These are phyloP conservation scores for Botrytis porri DNA, from an alignment of 2,329 filamentous ascomycete species.

Conservation along the genomic window DNA sequence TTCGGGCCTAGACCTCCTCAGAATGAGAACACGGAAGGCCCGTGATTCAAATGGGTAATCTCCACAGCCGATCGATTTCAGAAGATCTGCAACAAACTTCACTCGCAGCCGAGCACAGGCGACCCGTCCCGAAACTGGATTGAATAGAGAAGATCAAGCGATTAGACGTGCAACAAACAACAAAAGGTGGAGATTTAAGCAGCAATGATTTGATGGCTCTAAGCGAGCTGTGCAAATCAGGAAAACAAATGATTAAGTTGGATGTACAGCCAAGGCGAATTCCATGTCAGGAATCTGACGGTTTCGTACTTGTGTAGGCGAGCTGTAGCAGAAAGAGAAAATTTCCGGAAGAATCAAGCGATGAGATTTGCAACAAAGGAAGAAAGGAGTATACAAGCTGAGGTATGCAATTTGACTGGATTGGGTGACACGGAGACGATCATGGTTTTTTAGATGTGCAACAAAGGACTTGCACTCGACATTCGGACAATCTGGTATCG, in stretches of 20 bases:
- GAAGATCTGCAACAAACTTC: conserved; percentile 8
- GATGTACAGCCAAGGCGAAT: neutral
- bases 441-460: neutral
- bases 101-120: neutral
- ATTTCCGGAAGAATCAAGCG: neutral
- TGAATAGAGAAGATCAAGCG: conserved; percentile 12
- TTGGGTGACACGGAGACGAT: neutral
- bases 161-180: conserved; percentile 8
- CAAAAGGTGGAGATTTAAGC: neutral
- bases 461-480: neutral
- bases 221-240: neutral
- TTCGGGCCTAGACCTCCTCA: neutral
- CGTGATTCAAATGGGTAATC: conserved; percentile 8
- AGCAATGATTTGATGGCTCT: neutral
- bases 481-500: neutral
- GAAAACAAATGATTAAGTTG: neutral
- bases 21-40: conserved; percentile 1
- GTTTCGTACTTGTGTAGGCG: neutral
- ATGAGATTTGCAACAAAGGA: conserved; percentile 11
- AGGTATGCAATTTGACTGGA: neutral
- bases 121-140: neutral
- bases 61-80: conserved; percentile 8
- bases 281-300: neutral
- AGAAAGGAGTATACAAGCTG: neutral
- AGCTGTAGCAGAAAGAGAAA: neutral